Base-by-base conservation (phyloP, 108 stramenopile genomes). In the Cyclotella atomus region DNA sequence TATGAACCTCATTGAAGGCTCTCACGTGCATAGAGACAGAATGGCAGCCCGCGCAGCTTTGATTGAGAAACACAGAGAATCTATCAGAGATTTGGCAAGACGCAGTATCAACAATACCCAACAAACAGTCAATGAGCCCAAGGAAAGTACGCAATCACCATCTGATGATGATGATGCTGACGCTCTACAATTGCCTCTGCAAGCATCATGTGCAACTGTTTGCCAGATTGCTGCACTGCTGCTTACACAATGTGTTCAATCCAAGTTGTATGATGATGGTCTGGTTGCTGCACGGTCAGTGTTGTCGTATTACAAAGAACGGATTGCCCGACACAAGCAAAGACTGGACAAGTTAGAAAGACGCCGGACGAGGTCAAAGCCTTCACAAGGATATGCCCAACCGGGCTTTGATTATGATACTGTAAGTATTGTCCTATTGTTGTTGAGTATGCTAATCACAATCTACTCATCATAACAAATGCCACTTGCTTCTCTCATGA, bases 191-290 rank as follows among this genome's bases (percentile, higher is more conserved):
- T 32, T 91, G 10, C 85, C 91, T 19, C 67, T 91, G 10, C 73
- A 89, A 32, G 88, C 85, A 4, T 92, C 94, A 4, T 89, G 84
- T 54, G 54, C 85, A 41, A 79, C 84, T 60, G 90, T 91, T 0
- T 88, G 76, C 70, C 65, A 79, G 19, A 95, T 95, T 54, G 88
- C 91, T 16, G 76, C 66, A 9, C 65, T 87, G 45, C 82, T 95
- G 0, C 81, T 91, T 65, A 91, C 83, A 28, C 91, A 88, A 62
- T 81, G 85, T 20, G 74, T 89, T 46, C 83, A 75, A 25, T 70
- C 85, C 10, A 70, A 86, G 44, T 55, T 85, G 7, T 91, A 83
- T 59, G 68, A 81, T 32, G 85, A 88, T 8, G 86, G 88, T 6
- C 41, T 75, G 34, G 81, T 95, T 38, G 94, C 82, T 0, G 87